phyloP scores from a whole-genome alignment of 2,329 filamentous ascomycete genomes.

The Colletotrichum acutatum region DNA sequence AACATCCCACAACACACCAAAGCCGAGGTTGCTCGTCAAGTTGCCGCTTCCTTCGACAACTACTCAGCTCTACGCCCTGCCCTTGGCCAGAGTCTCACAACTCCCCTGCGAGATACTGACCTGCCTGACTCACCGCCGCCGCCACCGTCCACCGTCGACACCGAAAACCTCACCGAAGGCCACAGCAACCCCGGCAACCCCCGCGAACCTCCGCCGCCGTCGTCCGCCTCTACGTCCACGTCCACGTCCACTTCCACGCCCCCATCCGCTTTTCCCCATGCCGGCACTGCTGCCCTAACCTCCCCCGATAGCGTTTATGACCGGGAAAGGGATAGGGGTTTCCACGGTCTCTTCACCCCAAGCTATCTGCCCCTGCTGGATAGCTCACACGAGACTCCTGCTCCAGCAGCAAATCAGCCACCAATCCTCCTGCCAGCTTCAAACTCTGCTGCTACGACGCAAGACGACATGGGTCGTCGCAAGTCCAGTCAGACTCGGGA shows the following conservation, averaged over 20 bases:
- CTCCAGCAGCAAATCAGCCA: slow-evolving; percentile 28
- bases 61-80: slow-evolving; percentile 58
- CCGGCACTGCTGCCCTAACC: slow-evolving; percentile 26
- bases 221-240: slow-evolving; percentile 15
- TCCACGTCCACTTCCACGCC: slow-evolving; percentile 24
- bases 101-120: slow-evolving; percentile 31
- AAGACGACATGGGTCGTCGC: slow-evolving; percentile 23
- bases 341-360: slow-evolving; percentile 72
- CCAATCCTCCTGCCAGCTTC: slow-evolving; percentile 38
- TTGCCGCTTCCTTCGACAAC: slow-evolving; percentile 56
- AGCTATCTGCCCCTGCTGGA: slow-evolving; percentile 72
- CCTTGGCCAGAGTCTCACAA: slow-evolving; percentile 36
- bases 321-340: slow-evolving; percentile 68
- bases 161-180: slow-evolving; percentile 13
- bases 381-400: slow-evolving; percentile 46
- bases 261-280: slow-evolving; percentile 23
- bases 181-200: slow-evolving; percentile 11
- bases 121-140: slow-evolving; percentile 49
- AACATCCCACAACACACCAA: slow-evolving; percentile 59
- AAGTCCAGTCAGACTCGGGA: slow-evolving; percentile 7
- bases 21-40: slow-evolving; percentile 55
- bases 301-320: slow-evolving; percentile 36
- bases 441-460: slow-evolving; percentile 16
- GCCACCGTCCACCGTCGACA: slow-evolving; percentile 39
- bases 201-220: slow-evolving; percentile 16